A percentile compares a stretch with the other conserved stretches of the same genome.
These are phyloP conservation scores for Phylloporus sp. DNA, from an alignment of 768 basidiomycete species.

Conservation along the genomic window DNA sequence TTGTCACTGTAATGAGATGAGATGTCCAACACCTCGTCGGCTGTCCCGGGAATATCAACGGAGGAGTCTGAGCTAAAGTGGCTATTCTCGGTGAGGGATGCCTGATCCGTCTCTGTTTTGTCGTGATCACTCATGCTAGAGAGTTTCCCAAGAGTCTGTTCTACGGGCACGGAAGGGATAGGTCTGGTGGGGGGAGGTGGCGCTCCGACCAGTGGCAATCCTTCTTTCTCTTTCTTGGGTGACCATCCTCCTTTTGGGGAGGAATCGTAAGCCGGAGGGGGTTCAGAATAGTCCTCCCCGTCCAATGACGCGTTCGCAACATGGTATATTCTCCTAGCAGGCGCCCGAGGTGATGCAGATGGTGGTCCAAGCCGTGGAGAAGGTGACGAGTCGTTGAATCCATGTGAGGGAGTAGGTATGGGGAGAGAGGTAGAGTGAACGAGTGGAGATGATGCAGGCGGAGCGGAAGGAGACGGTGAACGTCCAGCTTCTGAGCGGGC, in stretches of 20 bases:
- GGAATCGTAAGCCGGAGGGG: constrained; percentile 46
- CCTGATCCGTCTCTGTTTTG: constrained; percentile 1
- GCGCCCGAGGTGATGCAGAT: constrained; percentile 26
- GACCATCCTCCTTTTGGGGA: constrained; percentile 9
- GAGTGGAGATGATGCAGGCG: constrained; percentile 23
- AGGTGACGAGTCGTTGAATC: constrained; percentile 7
- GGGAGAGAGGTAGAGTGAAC: constrained; percentile 23
- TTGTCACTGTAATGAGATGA: constrained; percentile 18
- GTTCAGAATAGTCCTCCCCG: constrained; percentile 29
- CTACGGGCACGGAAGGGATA: constrained; percentile 15
- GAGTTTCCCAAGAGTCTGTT: constrained; percentile 1
- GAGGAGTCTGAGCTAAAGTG: background rate
- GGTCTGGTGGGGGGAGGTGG: constrained; percentile 15
- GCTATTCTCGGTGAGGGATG: background rate
- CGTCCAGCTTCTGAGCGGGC: constrained; percentile 18
- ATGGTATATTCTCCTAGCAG: constrained; percentile 40
- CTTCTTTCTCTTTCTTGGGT: constrained; percentile 20
- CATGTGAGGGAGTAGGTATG: constrained; percentile 8
- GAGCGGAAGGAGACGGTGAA: constrained; percentile 7
- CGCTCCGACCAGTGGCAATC: background rate
- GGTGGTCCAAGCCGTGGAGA: constrained; percentile 1
- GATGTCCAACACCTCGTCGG: constrained; percentile 28
- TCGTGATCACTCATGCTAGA: constrained; percentile 3
- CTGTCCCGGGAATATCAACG: constrained; percentile 19
- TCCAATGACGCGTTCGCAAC: constrained; percentile 38